phyloP scores from a whole-genome alignment of 192 early-diverging fungal genomes.

The Chytriomyces sp. region DNA sequence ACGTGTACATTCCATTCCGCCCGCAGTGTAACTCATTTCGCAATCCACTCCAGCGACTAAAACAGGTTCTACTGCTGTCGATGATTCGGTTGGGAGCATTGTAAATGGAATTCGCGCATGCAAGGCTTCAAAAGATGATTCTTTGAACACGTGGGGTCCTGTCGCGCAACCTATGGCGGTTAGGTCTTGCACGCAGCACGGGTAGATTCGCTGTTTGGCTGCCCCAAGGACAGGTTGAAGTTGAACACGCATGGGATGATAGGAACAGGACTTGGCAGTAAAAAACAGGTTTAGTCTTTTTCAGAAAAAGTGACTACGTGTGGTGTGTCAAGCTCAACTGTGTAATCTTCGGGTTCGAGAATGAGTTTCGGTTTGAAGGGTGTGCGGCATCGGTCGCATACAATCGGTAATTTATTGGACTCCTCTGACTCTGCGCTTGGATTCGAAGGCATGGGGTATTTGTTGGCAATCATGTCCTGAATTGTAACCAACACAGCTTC shows the following conservation, averaged over 20 bases:
- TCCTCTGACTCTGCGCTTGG: not conserved
- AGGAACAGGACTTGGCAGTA: not conserved
- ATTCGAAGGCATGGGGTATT: conserved; percentile 8
- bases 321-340: not conserved
- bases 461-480: not conserved
- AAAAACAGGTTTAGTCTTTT: not conserved
- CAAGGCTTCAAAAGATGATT: conserved; percentile 46
- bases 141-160: conserved; percentile 75
- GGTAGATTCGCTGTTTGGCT: conserved; percentile 30
- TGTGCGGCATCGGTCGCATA: conserved; percentile 19
- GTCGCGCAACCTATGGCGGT: conserved; percentile 55
- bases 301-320: not conserved
- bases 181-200: conserved; percentile 51
- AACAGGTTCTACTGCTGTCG: not conserved
- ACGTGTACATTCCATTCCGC: conserved; percentile 70
- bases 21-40: conserved; percentile 77
- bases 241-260: not conserved
- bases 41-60: conserved; percentile 69
- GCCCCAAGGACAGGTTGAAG: not conserved
- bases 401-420: not conserved
- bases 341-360: not conserved
- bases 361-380: conserved; percentile 18
- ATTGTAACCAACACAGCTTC: not conserved
- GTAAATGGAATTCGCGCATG: conserved; percentile 47
- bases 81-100: conserved; percentile 31